A percentile compares a stretch with the other conserved stretches of the same genome.
Conservation (phyloP, 2,329 filamentous ascomycete species). For the Cadophora sp. region DNA sequence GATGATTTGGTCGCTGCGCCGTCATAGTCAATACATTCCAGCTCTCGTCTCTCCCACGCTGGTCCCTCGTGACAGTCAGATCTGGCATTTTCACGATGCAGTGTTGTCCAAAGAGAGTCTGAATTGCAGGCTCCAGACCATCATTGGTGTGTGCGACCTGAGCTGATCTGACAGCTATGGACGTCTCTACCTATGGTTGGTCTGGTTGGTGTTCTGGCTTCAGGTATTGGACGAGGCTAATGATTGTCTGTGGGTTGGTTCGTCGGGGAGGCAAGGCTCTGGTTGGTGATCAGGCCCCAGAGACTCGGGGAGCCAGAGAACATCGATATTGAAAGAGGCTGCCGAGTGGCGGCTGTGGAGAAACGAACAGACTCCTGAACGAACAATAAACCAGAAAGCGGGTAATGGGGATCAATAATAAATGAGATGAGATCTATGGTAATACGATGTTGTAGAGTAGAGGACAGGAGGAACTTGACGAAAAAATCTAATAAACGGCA, state of each 20-base stretch:
- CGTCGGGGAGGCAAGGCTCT: conserved; percentile 20
- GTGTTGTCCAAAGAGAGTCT: conserved; percentile 33
- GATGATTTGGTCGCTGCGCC: background rate
- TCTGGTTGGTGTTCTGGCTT: background rate
- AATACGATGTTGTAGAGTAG: background rate
- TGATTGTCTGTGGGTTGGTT: conserved; percentile 13
- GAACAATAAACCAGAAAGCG: background rate
- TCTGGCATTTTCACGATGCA: conserved; percentile 22
- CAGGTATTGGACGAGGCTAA: conserved; percentile 20
- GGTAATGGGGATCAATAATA: background rate
- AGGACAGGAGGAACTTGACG: background rate
- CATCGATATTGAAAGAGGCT: conserved; percentile 18
- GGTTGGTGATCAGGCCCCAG: conserved; percentile 19
- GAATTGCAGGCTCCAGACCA: conserved; percentile 23
- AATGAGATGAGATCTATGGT: background rate
- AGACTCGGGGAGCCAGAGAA: conserved; percentile 5
- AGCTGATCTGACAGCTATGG: conserved; percentile 25
- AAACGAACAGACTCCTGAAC: background rate
- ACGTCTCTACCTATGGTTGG: conserved; percentile 17
- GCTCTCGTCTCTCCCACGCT: conserved; percentile 6
- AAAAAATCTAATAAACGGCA: background rate
- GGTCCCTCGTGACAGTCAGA: background rate
- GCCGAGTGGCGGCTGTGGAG: conserved; percentile 16
- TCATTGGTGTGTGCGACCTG: conserved; percentile 32
- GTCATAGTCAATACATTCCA: conserved; percentile 1